A percentile compares a stretch with the other conserved stretches of the same genome.
These are phyloP conservation scores for Solanum hybrid DNA, from an alignment of 305 asterid species.

Conservation along the genomic window DNA sequence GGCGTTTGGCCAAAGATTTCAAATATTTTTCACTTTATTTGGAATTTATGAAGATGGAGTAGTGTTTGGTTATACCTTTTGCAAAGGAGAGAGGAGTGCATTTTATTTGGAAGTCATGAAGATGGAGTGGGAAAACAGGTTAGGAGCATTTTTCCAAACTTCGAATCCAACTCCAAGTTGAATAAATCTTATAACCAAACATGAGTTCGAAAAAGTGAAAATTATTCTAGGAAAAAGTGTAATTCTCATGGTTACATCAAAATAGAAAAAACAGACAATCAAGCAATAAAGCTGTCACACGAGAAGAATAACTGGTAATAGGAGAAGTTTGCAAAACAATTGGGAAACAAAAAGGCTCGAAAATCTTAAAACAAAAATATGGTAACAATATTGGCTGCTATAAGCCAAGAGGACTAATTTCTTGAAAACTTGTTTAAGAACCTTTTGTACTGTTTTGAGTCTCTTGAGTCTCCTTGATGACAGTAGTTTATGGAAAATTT, in stretches of 20 bases:
- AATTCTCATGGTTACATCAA: background rate
- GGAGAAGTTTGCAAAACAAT: background rate
- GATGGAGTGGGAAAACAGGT: background rate
- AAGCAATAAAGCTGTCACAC: background rate
- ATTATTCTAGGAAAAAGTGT: background rate
- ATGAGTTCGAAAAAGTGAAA: background rate
- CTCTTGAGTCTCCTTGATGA: background rate
- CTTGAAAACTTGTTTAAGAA: background rate
- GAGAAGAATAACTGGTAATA: background rate
- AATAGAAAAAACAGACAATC: background rate
- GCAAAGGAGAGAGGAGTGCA: background rate
- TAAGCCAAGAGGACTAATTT: background rate
- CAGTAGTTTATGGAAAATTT: background rate
- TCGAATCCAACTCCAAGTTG: background rate
- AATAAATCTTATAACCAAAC: background rate
- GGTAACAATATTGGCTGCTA: background rate
- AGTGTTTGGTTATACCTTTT: background rate
- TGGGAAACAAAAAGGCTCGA: background rate
- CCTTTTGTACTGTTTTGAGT: background rate
- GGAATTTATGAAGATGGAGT: background rate
- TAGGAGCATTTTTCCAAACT: background rate
- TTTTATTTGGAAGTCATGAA: background rate
- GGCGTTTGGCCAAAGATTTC: background rate
- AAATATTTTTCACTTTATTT: background rate
- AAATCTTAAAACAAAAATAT: background rate